Evolutionary conservation across 2,329 filamentous ascomycete species (phyloP).

Genomic region (Pseudogymnoascus sp.): DNA sequence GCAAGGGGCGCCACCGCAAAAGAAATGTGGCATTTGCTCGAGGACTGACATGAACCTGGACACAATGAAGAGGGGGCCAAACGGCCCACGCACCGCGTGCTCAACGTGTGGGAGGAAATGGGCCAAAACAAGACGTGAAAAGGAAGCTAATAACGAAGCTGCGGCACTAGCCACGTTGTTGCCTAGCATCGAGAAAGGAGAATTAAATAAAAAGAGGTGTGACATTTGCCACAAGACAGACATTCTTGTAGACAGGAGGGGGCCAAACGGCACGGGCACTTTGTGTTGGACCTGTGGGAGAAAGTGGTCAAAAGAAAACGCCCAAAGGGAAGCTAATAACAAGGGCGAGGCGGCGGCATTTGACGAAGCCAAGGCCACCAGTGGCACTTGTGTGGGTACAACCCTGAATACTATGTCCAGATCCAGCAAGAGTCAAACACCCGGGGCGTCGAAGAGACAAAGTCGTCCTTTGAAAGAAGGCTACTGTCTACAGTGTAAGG

Average conservation of each 20-base stretch:
- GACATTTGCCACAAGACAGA: not conserved
- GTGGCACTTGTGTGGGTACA: too few relatives aligned
- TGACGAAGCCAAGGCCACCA: not conserved
- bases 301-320: not conserved
- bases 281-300: not conserved
- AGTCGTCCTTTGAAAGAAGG: not conserved
- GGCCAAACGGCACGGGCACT: not conserved
- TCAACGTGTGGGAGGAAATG: too few relatives aligned
- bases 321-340: not conserved
- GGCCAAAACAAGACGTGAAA: not conserved
- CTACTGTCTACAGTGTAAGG: not conserved
- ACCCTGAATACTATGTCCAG: too few relatives aligned
- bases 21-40: too few relatives aligned
- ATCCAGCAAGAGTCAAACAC: not conserved
- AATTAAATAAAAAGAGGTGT: not conserved
- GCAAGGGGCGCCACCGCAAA: too few relatives aligned
- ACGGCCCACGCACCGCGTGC: too few relatives aligned
- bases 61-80: too few relatives aligned
- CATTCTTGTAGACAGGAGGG: not conserved
- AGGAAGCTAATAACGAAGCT: not conserved
- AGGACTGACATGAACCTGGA: too few relatives aligned
- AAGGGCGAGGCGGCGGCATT: not conserved
- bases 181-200: too few relatives aligned
- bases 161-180: too few relatives aligned
- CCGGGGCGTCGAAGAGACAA: not conserved